Evolutionary conservation across 148 eudicot genomes (phyloP), one percentile per base, ranked within the genome.

Genomic region (Fagopyrum tataricum): DNA sequence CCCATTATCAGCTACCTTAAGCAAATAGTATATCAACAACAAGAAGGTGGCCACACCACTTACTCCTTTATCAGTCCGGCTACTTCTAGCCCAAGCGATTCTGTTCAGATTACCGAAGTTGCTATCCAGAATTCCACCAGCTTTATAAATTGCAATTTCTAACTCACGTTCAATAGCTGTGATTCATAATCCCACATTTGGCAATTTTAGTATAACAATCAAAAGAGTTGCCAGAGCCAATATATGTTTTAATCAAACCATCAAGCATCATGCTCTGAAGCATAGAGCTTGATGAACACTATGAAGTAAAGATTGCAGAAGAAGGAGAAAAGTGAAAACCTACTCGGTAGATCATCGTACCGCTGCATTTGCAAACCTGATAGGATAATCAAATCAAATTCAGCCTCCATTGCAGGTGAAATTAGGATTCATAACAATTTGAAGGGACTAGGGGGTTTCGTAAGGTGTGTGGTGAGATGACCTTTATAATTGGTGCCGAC

Each of bases 61-160:
- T 82, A 92, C 97, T 85, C 97, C 93, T 89, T 91, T 91, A 77
- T 94, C 98, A 44, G 95, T 94, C 51, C 97, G 85, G 71, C 97
- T 94, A 83, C 98, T 94, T 73, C 91, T 87, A 6, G 80, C 86
- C 98, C 98, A 94, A 18, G 85, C 89, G 78, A 94, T 88, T 76
- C 88, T 94, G 72, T 89, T 51, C 78, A 94, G 81, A 72, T 91
- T 78, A 56, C 98, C 97, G 73, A 58, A 91, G 79, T 94, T 94
- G 79, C 88, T 87, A 13, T 89, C 97, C 12, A 81, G 79, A 74
- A 94, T 94, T 39, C 95, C 98, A 73, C 98, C 98, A 42, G 85
- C 98, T 79, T 82, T 84, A 78, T 83, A 91, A 71, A 93, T 78
- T 43, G 98, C 98, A 46, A 31, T 85, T 81, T 93, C 98, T 78